These are phyloP conservation scores for Bjerkandera adusta DNA, from an alignment of 1,284 basidiomycete species.

Conservation along the genomic window DNA sequence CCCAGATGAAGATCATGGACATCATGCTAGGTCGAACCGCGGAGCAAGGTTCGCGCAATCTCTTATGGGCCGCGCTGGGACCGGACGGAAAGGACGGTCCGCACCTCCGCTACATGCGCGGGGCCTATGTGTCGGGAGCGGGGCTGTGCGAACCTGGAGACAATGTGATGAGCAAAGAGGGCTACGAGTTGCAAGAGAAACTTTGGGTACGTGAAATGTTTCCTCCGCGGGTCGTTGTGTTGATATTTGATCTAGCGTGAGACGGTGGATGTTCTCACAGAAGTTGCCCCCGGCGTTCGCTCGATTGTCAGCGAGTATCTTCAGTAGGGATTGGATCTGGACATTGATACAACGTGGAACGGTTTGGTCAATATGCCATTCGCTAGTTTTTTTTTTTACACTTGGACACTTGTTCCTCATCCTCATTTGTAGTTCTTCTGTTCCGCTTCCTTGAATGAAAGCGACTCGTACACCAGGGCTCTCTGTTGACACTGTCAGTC, in stretches of 20 bases:
- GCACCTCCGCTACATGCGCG: constrained; percentile 2
- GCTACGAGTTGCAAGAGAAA: constrained; percentile 6
- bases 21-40: not conserved
- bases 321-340: too few species aligned
- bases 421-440: too few species aligned
- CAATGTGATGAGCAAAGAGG: constrained; percentile 7
- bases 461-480: too few species aligned
- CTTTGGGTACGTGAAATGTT: constrained; percentile 10
- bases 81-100: constrained; percentile 6
- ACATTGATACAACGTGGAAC: too few species aligned
- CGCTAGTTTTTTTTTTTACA: too few species aligned
- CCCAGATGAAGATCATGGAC: not conserved
- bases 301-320: too few species aligned
- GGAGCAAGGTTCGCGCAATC: constrained; percentile 5
- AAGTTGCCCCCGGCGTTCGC: constrained; percentile 1
- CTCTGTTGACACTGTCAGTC: too few species aligned
- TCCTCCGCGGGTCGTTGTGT: too few species aligned
- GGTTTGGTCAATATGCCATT: too few species aligned
- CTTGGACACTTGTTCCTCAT: too few species aligned
- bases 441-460: too few species aligned
- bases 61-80: constrained; percentile 7
- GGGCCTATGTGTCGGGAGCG: constrained; percentile 6
- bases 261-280: not conserved
- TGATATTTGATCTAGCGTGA: too few species aligned
- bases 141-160: constrained; percentile 4